Percentiles rank a stretch among this genome's conserved stretches.
phyloP scores from a whole-genome alignment of 371 early-diverging fungal genomes.

The Mucor ambiguus region DNA sequence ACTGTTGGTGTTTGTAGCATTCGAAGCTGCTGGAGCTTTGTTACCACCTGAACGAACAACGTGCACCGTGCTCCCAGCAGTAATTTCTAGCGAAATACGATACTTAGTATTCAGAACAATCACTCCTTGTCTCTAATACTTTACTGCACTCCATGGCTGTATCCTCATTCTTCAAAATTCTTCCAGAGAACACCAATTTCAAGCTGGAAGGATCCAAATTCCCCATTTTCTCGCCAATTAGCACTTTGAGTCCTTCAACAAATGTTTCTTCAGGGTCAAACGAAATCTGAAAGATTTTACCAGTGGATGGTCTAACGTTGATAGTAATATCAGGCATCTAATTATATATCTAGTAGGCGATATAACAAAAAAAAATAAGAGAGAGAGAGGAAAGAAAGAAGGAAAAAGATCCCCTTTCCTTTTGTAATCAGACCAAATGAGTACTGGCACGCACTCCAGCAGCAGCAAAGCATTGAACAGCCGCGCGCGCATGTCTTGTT shows the following conservation, averaged over 20 bases:
- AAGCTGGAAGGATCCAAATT: conserved; percentile 53
- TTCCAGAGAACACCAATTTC: conserved; percentile 74
- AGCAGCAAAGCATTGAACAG: neutral
- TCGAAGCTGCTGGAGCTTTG: conserved; percentile 24
- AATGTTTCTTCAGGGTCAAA: conserved; percentile 44
- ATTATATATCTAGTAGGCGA: neutral
- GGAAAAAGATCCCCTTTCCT: neutral
- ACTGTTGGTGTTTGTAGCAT: conserved; percentile 17
- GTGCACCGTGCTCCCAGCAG: conserved; percentile 64
- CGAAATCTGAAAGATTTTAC: conserved; percentile 38
- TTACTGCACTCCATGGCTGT: conserved; percentile 60
- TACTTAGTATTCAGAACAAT: neutral
- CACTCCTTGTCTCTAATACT: conserved; percentile 13
- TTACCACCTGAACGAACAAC: conserved; percentile 62
- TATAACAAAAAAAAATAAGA: neutral
- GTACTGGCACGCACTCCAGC: too few species aligned
- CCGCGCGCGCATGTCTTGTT: neutral
- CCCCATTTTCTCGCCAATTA: conserved; percentile 53
- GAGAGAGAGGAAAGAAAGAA: neutral
- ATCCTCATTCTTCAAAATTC: conserved; percentile 73
- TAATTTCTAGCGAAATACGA: conserved; percentile 38
- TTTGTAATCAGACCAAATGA: neutral
- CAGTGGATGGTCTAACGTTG: conserved; percentile 48
- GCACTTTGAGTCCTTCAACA: conserved; percentile 62
- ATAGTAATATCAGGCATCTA: conserved; percentile 30